phyloP scores from a whole-genome alignment of 495 filamentous ascomycete genomes.

The Cercophora newfieldiana region DNA sequence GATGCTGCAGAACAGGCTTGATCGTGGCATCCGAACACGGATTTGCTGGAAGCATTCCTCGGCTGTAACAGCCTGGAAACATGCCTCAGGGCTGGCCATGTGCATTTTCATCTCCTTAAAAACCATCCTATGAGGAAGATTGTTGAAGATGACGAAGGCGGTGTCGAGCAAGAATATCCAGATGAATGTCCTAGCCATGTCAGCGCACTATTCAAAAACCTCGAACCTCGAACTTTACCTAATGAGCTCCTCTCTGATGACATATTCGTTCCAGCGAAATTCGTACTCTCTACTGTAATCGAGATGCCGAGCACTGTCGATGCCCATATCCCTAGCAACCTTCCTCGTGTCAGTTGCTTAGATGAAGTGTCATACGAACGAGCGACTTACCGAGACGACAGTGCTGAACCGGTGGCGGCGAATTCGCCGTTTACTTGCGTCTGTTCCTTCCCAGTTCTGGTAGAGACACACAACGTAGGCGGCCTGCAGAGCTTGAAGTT shows the following conservation, averaged over 20 bases:
- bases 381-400: conserved; percentile 28
- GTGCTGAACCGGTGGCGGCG: conserved; percentile 34
- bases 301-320: conserved; percentile 28
- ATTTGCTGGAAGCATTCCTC: conserved; percentile 30
- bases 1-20: conserved; percentile 26
- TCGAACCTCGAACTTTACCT: conserved; percentile 18
- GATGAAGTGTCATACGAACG: too few relatives aligned
- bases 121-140: conserved; percentile 36
- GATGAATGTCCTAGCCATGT: conserved; percentile 19
- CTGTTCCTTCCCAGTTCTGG: conserved; percentile 35
- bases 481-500: conserved; percentile 33
- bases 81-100: conserved; percentile 33
- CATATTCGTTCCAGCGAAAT: conserved; percentile 31
- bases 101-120: conserved; percentile 39
- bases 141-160: conserved; percentile 39
- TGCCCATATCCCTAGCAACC: conserved; percentile 32
- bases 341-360: neutral
- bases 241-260: conserved; percentile 32
- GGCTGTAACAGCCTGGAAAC: conserved; percentile 30
- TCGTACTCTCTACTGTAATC: conserved; percentile 28
- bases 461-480: conserved; percentile 31
- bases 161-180: conserved; percentile 36
- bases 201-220: neutral
- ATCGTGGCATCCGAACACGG: conserved; percentile 25
- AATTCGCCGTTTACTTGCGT: conserved; percentile 30